A percentile compares a stretch with the other conserved stretches of the same genome.
Conservation (phyloP, 495 filamentous ascomycete species). For the Parathielavia appendiculata region DNA sequence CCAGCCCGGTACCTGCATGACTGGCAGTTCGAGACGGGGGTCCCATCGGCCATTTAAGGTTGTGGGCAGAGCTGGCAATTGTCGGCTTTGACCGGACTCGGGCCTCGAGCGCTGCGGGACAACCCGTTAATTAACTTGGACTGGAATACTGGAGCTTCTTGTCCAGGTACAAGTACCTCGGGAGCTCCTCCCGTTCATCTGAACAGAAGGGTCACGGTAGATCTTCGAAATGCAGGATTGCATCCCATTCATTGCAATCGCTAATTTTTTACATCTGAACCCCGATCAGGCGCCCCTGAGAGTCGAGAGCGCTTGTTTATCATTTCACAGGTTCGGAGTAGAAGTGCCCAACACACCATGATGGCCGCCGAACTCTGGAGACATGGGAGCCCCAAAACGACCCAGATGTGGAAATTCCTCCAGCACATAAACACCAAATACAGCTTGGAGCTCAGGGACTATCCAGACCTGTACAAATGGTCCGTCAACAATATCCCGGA, state of each 20-base stretch:
- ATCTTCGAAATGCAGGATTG: too few relatives aligned
- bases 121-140: conserved; percentile 5
- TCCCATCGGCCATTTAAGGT: too few relatives aligned
- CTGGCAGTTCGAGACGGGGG: not conserved
- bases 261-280: too few relatives aligned
- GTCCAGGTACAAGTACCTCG: too few relatives aligned
- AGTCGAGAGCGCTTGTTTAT: too few relatives aligned
- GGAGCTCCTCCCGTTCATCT: too few relatives aligned
- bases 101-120: conserved; percentile 6
- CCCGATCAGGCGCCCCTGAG: too few relatives aligned
- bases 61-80: conserved; percentile 12
- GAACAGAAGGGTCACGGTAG: too few relatives aligned
- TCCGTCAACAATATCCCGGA: conserved; percentile 66
- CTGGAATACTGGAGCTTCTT: not conserved
- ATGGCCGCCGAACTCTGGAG: conserved; percentile 58
- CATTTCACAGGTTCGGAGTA: too few relatives aligned
- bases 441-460: conserved; percentile 54
- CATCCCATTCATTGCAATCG: too few relatives aligned
- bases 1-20: conserved; percentile 18
- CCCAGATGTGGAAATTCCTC: conserved; percentile 68
- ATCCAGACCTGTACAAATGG: conserved; percentile 74
- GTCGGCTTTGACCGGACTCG: conserved; percentile 22
- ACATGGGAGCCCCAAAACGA: conserved; percentile 60
- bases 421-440: conserved; percentile 63
- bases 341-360: conserved; percentile 23